Evolutionary conservation across 2,329 filamentous ascomycete species (phyloP), one percentile per base, ranked within the genome.

Genomic region (Triangularia verruculosa): DNA sequence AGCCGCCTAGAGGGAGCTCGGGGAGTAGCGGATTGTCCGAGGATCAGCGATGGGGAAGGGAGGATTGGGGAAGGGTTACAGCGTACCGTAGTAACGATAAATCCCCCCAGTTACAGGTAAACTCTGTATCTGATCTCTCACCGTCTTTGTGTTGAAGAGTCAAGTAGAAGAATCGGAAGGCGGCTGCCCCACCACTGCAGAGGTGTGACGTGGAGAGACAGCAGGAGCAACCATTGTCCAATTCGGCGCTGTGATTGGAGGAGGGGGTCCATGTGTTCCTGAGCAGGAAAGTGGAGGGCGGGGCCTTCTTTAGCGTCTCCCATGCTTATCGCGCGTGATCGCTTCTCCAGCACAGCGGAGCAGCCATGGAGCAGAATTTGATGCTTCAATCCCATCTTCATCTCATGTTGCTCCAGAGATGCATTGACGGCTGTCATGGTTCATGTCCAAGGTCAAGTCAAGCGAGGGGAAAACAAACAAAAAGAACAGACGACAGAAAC

Each of bases 161-260:
- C n/a, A n/a, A n/a, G n/a, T n/a, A n/a, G n/a, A n/a, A n/a, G n/a
- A n/a, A n/a, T 22, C 56, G 15, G 22, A 47, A 39, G 47, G 27
- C 54, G 54, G 20, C 28, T 22, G 20, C 34, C 56, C 56, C 56
- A 32, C 32, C 56, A 32, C 22, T 34, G 56, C 34, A 25, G 56
- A 47, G 47, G 25, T 30, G 57, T 59, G 57, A 59, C 57, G 39
- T 59, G 57, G 57, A 59, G 57, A 59, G 57, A 59, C 39, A 27
- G 20, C 25, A 25, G 20, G 57, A 51, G 34, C 39, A 27, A 39
- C 24, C 51, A 52, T 59, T 24, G 17, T 39, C n/a, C 57, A 59
- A 59, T 59, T 59, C 34, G 24, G 22, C 17, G 32, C 13, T 52
- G 24, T 59, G 39, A 59, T 59, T 59, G 57, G 57, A 27, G 17